A percentile compares a stretch with the other conserved stretches of the same genome.
phyloP scores from a whole-genome alignment of 1,284 basidiomycete genomes.

The Tremellales sp. region DNA sequence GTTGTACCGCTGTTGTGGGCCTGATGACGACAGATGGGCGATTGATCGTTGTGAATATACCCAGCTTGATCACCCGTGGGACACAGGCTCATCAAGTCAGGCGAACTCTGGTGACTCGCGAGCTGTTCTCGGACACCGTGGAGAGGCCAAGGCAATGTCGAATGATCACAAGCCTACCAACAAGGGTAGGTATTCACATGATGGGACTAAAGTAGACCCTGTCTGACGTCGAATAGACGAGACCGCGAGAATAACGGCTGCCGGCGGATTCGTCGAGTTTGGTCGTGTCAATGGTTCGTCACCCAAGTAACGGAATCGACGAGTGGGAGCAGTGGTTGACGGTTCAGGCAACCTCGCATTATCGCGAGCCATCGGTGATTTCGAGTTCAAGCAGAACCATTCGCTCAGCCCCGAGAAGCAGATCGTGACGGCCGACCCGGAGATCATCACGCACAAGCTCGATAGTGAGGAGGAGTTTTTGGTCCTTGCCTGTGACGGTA shows the following conservation, averaged over 20 bases:
- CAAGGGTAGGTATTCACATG: constrained; percentile 58
- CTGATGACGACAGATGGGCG: constrained; percentile 68
- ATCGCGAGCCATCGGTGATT: constrained; percentile 93
- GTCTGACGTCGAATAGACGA: constrained; percentile 58
- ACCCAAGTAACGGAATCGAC: neutral
- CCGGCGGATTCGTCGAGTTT: constrained; percentile 97
- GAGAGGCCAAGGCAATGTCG: constrained; percentile 81
- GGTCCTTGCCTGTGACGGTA: constrained; percentile 93
- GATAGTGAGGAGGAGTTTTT: constrained; percentile 93
- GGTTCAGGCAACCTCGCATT: constrained; percentile 87
- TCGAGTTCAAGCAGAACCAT: constrained; percentile 96
- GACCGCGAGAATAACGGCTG: constrained; percentile 77
- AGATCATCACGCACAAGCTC: constrained; percentile 75
- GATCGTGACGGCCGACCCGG: constrained; percentile 93
- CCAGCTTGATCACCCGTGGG: neutral
- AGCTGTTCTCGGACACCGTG: constrained; percentile 80
- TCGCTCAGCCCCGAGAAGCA: constrained; percentile 79
- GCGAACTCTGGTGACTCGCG: constrained; percentile 98
- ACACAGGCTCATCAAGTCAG: constrained; percentile 49
- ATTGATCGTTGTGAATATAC: constrained; percentile 72
- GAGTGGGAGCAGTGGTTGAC: constrained; percentile 5
- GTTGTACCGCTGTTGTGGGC: constrained; percentile 91
- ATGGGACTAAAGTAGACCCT: neutral
- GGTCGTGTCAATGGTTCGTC: constrained; percentile 89
- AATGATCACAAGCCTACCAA: constrained; percentile 95